Evolutionary conservation across 768 basidiomycete genomes (phyloP).

Genomic region (Tephrocybe sp.): DNA sequence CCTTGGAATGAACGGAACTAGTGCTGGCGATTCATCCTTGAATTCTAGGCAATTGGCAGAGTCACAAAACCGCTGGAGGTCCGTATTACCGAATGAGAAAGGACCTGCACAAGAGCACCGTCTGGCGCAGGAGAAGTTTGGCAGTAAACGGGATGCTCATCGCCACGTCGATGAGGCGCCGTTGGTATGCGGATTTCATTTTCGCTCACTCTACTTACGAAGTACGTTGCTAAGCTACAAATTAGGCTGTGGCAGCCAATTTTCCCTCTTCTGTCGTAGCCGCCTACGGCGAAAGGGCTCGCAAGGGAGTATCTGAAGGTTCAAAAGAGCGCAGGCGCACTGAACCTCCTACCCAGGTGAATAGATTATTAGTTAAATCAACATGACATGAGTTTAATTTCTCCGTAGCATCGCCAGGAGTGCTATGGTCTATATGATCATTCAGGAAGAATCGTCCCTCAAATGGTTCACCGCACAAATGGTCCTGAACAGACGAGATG

Average conservation of each 20-base stretch:
- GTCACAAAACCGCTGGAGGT: slow-evolving; percentile 8
- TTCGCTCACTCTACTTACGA: background rate
- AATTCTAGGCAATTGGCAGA: slow-evolving; percentile 5
- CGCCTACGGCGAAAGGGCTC: background rate
- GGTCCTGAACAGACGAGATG: background rate
- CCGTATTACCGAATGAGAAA: background rate
- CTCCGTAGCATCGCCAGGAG: too few species aligned
- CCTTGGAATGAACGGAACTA: background rate
- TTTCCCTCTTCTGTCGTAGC: slow-evolving; percentile 10
- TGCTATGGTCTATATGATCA: background rate
- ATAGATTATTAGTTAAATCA: background rate
- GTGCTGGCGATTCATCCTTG: background rate
- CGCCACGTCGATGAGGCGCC: background rate
- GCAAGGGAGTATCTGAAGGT: background rate
- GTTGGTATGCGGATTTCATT: background rate
- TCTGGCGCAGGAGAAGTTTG: background rate
- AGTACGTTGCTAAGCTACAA: background rate
- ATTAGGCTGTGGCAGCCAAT: background rate
- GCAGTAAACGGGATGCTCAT: background rate
- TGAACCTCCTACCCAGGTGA: background rate
- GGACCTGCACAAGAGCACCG: background rate
- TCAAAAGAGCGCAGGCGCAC: background rate
- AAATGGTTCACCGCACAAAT: background rate
- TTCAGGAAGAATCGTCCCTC: background rate
- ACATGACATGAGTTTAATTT: too few species aligned